A percentile compares a stretch with the other conserved stretches of the same genome.
phyloP scores from a whole-genome alignment of 2,329 filamentous ascomycete species.

The Chaetomiaceae sp. region DNA sequence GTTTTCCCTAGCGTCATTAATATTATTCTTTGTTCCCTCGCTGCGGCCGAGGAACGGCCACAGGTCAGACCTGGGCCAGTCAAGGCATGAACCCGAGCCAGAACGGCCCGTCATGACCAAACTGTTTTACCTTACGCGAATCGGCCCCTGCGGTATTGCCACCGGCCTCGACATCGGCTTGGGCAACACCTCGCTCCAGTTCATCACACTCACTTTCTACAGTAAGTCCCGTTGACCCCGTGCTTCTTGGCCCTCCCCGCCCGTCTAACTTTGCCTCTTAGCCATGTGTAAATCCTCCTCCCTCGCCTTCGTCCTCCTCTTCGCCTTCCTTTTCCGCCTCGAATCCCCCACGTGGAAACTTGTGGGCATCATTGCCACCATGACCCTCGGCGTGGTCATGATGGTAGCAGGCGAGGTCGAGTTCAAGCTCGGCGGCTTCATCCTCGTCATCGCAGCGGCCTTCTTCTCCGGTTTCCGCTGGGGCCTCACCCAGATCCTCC shows the following conservation, averaged over 20 bases:
- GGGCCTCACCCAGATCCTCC: slow-evolving; percentile 95
- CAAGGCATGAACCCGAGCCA: slow-evolving; percentile 50
- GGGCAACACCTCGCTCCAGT: slow-evolving; percentile 92
- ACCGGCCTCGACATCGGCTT: slow-evolving; percentile 94
- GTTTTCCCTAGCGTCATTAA: slow-evolving; percentile 70
- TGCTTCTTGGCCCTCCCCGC: background rate
- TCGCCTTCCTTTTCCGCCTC: slow-evolving; percentile 89
- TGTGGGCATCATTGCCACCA: slow-evolving; percentile 79
- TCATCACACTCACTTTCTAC: slow-evolving; percentile 95
- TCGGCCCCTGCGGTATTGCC: slow-evolving; percentile 85
- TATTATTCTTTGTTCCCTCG: slow-evolving; percentile 78
- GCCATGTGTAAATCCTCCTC: slow-evolving; percentile 99
- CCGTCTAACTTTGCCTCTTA: slow-evolving; percentile 28
- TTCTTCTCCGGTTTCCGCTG: slow-evolving; percentile 97
- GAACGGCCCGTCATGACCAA: slow-evolving; percentile 68
- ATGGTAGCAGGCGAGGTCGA: slow-evolving; percentile 96
- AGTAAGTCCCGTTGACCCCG: slow-evolving; percentile 48
- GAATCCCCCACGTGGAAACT: slow-evolving; percentile 83
- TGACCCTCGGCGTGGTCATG: slow-evolving; percentile 92
- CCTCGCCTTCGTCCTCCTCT: slow-evolving; percentile 88
- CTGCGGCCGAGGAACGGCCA: slow-evolving; percentile 61
- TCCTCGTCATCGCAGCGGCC: slow-evolving; percentile 86
- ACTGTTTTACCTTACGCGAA: slow-evolving; percentile 85
- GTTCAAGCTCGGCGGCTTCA: slow-evolving; percentile 81
- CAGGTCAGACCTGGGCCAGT: slow-evolving; percentile 45